phyloP scores from a whole-genome alignment of 2,329 filamentous ascomycete species.

The Scortechinia acanthostroma region DNA sequence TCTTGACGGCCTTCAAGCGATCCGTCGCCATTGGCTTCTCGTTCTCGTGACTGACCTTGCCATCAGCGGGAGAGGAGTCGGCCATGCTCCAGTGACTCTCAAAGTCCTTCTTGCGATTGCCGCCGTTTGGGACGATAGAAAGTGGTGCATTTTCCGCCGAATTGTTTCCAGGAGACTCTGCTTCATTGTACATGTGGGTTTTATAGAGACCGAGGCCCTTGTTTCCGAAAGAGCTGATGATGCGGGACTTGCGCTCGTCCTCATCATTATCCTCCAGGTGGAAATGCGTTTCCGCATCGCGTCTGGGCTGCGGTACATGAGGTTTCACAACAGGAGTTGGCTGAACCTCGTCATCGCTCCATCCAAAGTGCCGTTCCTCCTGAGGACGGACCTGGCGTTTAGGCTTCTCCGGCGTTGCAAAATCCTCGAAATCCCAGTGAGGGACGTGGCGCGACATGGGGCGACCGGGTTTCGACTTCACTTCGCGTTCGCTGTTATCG shows the following conservation, averaged over 20 bases:
- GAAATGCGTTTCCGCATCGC: background rate
- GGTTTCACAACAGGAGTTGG: background rate
- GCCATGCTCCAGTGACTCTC: background rate
- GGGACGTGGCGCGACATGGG: background rate
- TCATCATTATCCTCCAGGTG: background rate
- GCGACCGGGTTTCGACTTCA: background rate
- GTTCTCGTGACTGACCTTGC: background rate
- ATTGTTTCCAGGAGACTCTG: background rate
- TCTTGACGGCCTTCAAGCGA: background rate
- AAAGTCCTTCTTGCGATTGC: conserved; percentile 1
- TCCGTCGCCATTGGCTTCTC: background rate
- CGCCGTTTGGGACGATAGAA: background rate
- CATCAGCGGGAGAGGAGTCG: background rate
- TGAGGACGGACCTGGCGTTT: background rate
- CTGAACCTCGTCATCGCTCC: background rate
- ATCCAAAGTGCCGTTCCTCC: background rate
- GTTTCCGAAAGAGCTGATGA: conserved; percentile 1
- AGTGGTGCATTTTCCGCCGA: background rate
- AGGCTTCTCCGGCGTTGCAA: background rate
- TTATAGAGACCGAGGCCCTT: background rate
- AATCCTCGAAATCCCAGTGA: background rate
- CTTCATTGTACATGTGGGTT: background rate
- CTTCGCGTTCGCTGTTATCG: background rate
- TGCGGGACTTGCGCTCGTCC: background rate
- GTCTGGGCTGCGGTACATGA: background rate